Evolutionary conservation across 805 yeast genomes (phyloP).

Genomic region (Lipomyces chichibuensis): DNA sequence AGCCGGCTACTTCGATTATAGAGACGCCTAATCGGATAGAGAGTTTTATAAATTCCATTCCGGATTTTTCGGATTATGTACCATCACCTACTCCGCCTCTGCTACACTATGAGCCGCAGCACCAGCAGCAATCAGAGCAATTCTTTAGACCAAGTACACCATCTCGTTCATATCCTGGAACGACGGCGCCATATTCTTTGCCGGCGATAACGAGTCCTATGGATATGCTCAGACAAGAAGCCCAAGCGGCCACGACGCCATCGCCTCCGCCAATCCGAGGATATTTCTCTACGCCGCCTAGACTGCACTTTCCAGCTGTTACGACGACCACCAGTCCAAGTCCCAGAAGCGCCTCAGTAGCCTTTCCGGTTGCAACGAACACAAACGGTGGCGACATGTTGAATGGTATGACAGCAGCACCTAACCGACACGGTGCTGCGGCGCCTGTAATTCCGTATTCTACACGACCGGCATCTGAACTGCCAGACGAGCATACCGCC

Average conservation of each 20-base stretch:
- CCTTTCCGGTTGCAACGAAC: neutral
- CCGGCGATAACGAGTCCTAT: neutral
- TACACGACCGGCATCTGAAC: neutral
- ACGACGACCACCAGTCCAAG: neutral
- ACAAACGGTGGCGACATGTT: neutral
- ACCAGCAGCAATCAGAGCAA: neutral
- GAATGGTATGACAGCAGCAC: neutral
- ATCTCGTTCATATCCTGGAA: neutral
- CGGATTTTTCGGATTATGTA: neutral
- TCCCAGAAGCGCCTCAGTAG: neutral
- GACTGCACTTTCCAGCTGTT: neutral
- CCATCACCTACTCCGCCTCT: neutral
- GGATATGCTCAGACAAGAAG: neutral
- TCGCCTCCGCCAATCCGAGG: neutral
- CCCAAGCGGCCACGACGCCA: neutral
- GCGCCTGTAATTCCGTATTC: neutral
- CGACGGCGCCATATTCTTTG: neutral
- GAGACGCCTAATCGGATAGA: neutral
- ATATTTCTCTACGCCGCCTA: neutral
- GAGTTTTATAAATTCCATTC: neutral
- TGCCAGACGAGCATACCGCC: neutral
- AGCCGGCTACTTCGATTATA: neutral
- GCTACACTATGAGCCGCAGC: neutral
- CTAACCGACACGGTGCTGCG: neutral
- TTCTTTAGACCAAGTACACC: neutral